These are phyloP conservation scores for Biancaea sappan DNA, from an alignment of 306 rosid genomes.

Conservation along the genomic window DNA sequence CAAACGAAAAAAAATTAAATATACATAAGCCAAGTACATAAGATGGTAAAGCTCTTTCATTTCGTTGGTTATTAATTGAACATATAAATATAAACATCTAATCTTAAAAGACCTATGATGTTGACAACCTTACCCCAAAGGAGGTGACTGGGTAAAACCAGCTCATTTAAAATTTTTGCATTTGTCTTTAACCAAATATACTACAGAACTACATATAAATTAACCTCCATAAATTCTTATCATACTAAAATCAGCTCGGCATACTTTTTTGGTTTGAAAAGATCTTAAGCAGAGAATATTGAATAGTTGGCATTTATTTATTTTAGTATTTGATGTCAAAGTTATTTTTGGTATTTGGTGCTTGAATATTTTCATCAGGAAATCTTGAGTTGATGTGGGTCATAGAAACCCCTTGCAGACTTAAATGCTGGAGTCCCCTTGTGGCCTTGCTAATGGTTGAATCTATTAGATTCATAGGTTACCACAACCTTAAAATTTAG, in stretches of 20 bases:
- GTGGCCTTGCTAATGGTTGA: slow-evolving; percentile 7
- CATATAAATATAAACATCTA: neutral
- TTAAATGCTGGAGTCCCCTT: neutral
- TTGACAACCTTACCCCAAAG: slow-evolving; percentile 5
- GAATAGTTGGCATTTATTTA: neutral
- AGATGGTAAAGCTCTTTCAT: neutral
- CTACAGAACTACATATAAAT: neutral
- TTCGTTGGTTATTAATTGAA: slow-evolving; percentile 14
- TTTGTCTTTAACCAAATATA: slow-evolving; percentile 4
- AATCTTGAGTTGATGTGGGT: neutral
- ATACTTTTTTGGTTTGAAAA: neutral
- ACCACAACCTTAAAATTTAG: neutral
- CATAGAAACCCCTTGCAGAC: neutral
- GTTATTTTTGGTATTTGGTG: slow-evolving; percentile 3
- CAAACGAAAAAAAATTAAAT: neutral
- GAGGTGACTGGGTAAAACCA: slow-evolving; percentile 12
- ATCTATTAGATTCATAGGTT: slow-evolving; percentile 1
- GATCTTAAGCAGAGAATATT: neutral
- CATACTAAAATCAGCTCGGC: neutral
- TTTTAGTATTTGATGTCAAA: slow-evolving; percentile 15
- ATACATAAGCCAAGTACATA: neutral
- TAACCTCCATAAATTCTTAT: neutral
- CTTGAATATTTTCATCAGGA: neutral
- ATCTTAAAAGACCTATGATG: neutral
- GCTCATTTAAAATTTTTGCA: neutral